phyloP scores from a whole-genome alignment of 2,329 filamentous ascomycete genomes.

The Fusarium tanahbumbuense region DNA sequence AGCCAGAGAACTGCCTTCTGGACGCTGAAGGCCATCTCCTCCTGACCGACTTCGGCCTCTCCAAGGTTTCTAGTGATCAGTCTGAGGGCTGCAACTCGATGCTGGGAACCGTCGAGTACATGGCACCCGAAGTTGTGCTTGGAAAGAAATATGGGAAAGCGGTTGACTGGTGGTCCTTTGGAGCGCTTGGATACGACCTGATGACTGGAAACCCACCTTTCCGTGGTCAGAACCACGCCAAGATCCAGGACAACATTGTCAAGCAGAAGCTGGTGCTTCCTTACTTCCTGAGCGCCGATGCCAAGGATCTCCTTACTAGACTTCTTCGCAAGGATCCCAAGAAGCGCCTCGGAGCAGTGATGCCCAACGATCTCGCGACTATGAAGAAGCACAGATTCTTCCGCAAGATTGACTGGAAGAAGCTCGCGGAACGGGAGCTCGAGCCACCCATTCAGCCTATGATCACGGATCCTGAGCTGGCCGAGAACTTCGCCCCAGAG shows the following conservation, averaged over 20 bases:
- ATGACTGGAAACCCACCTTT: constrained; percentile 95
- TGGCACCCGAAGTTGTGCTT: constrained; percentile 94
- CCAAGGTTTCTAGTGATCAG: constrained; percentile 85
- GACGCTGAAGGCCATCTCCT: constrained; percentile 92
- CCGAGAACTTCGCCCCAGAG: constrained; percentile 95
- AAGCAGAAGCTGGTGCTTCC: constrained; percentile 90
- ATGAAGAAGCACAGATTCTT: constrained; percentile 98
- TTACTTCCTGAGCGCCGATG: constrained; percentile 90
- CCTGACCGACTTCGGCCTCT: constrained; percentile 95
- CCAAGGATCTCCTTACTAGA: constrained; percentile 91
- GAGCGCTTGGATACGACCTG: constrained; percentile 90
- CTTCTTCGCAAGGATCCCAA: constrained; percentile 91
- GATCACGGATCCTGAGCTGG: constrained; percentile 93
- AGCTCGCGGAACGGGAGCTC: constrained; percentile 82
- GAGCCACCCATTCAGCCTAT: constrained; percentile 91
- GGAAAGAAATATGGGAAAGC: constrained; percentile 92
- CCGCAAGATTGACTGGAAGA: constrained; percentile 94
- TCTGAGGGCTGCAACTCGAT: constrained; percentile 82
- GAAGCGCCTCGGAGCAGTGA: constrained; percentile 88
- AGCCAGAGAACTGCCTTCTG: constrained; percentile 96
- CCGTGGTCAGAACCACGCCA: constrained; percentile 88
- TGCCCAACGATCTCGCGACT: constrained; percentile 85
- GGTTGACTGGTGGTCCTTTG: constrained; percentile 99
- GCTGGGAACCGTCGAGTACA: constrained; percentile 96
- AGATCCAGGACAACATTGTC: constrained; percentile 95